Evolutionary conservation across 2,329 filamentous ascomycete species (phyloP).

Genomic region (Alternaria viburni): DNA sequence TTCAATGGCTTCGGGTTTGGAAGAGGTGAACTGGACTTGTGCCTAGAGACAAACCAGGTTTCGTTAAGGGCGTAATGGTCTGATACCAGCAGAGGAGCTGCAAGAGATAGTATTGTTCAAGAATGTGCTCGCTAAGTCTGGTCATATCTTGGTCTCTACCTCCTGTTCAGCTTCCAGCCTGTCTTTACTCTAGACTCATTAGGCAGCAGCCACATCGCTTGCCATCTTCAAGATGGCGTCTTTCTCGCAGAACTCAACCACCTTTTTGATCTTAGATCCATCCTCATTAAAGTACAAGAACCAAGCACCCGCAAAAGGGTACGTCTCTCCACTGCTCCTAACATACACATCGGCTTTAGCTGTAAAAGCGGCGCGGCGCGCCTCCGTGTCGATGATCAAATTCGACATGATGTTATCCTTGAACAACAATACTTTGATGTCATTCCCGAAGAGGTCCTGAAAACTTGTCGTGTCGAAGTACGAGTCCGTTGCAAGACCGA

Average conservation of each 20-base stretch:
- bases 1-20: background rate
- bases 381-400: constrained; percentile 5
- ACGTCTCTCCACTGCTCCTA: background rate
- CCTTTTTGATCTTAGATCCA: constrained; percentile 3
- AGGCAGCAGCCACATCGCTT: background rate
- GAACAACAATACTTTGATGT: constrained; percentile 4
- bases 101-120: background rate
- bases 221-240: constrained; percentile 9
- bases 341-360: background rate
- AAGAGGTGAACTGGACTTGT: background rate
- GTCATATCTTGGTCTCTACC: background rate
- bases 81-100: background rate
- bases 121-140: background rate
- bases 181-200: background rate
- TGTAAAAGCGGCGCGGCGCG: constrained; percentile 1
- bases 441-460: constrained; percentile 1
- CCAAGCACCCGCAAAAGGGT: constrained; percentile 7
- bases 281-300: constrained; percentile 11
- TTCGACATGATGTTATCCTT: constrained; percentile 6
- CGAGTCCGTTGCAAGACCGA: background rate
- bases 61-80: no score
- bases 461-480: constrained; percentile 1
- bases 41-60: background rate
- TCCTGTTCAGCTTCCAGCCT: background rate
- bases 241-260: constrained; percentile 12